Conservation (phyloP, 1,284 basidiomycete species). For the Ganoderma leucocontextum region DNA sequence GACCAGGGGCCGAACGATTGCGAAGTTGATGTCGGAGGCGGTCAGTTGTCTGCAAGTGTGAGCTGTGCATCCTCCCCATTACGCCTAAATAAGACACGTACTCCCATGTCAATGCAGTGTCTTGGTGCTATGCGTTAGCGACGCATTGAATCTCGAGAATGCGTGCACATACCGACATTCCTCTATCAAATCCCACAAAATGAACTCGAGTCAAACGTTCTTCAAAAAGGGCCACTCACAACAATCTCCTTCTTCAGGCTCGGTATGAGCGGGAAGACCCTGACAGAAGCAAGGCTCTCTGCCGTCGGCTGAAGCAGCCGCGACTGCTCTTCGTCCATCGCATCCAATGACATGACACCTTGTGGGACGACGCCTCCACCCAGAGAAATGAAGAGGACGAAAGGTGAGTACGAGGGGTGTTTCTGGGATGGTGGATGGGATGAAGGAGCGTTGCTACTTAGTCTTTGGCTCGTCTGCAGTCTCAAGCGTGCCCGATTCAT, state of each 20-base stretch:
- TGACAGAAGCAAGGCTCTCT: conserved; percentile 65
- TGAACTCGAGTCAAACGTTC: neutral
- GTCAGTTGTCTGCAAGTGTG: conserved; percentile 67
- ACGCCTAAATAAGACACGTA: conserved; percentile 35
- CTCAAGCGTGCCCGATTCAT: too few relatives aligned
- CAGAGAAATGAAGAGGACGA: neutral
- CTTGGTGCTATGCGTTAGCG: conserved; percentile 48
- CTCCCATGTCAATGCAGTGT: conserved; percentile 86
- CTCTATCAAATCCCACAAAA: conserved; percentile 47
- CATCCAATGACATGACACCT: neutral
- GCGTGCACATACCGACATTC: conserved; percentile 47
- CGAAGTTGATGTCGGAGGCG: conserved; percentile 86
- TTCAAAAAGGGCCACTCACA: conserved; percentile 51
- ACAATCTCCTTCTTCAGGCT: conserved; percentile 73
- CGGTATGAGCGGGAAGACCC: conserved; percentile 80
- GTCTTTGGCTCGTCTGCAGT: neutral
- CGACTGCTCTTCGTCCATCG: conserved; percentile 42
- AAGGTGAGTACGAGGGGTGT: neutral
- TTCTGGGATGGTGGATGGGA: neutral
- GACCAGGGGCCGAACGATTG: conserved; percentile 82
- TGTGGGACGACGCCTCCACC: neutral
- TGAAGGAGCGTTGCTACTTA: neutral
- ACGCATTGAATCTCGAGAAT: neutral
- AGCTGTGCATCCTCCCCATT: neutral
- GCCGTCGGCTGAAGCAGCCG: conserved; percentile 61